phyloP scores from a whole-genome alignment of 495 filamentous ascomycete species.

The Gamarada debralockiae region DNA sequence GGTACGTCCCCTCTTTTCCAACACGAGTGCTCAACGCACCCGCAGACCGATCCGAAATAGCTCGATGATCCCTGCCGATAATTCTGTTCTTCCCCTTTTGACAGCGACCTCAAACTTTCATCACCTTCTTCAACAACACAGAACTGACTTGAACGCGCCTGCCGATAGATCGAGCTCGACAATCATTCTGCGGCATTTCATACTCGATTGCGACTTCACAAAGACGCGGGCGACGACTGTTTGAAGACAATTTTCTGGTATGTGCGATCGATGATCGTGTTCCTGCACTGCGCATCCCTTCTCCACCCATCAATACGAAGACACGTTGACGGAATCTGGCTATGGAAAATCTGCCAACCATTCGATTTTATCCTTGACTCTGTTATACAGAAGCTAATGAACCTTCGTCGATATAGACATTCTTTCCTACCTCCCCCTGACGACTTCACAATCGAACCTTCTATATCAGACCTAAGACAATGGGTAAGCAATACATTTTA shows the following conservation, averaged over 20 bases:
- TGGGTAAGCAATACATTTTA: slow-evolving; percentile 25
- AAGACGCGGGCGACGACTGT: slow-evolving; percentile 7
- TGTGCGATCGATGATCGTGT: slow-evolving; percentile 12
- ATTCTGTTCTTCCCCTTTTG: slow-evolving; percentile 15
- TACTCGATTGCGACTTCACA: slow-evolving; percentile 9
- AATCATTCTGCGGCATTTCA: background rate
- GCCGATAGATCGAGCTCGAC: slow-evolving; percentile 8
- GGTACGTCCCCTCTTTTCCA: background rate
- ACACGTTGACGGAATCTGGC: background rate
- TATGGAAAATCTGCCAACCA: background rate
- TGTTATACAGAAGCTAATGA: slow-evolving; percentile 18
- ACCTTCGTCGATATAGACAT: slow-evolving; percentile 8
- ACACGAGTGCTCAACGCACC: background rate
- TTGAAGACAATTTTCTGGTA: slow-evolving; percentile 18
- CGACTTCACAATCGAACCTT: slow-evolving; percentile 16
- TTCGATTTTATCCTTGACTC: background rate
- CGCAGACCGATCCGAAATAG: background rate
- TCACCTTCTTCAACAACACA: slow-evolving; percentile 3
- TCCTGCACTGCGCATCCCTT: slow-evolving; percentile 16
- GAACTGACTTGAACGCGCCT: slow-evolving; percentile 10
- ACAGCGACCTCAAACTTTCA: slow-evolving; percentile 13
- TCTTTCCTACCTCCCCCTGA: slow-evolving; percentile 10
- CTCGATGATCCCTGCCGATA: slow-evolving; percentile 14
- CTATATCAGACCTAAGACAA: slow-evolving; percentile 17
- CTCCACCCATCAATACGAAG: slow-evolving; percentile 13